Base-by-base conservation (phyloP, 1,139 yeast genomes). In the Hanseniaspora uvarum region DNA sequence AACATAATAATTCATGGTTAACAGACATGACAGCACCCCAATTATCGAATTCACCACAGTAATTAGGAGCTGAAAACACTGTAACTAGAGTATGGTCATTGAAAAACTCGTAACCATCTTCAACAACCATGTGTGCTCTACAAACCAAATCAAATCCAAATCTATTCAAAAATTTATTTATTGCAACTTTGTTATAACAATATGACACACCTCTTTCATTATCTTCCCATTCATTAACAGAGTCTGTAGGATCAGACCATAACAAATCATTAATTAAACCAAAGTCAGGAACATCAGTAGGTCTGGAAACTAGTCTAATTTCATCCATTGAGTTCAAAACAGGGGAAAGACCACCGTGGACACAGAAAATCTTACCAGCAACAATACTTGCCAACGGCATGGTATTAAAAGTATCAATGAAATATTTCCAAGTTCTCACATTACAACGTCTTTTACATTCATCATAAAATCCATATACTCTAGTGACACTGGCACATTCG, bases 21-120 rank as follows among this genome's bases (percentile, higher is more conserved):
- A 92, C 97, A 62, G 94, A 81, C 98, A 92, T 92, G 1, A 92
- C 96, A 0, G 97, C 97, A 23, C 97, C 98, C 96, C 96, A 92
- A 65, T 92, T 92, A 67, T 92, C 97, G 64, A 92, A 92, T 68
- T 92, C 98, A 39, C 98, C 97, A 70, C 98, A 92, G 66, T 92
- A 92, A 68, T 92, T 92, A 1, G 98, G 97, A 0, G 98, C 98
- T 55, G 88, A 80, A 67, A 92, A 92, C 14, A 92, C 96, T 0
- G 98, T 92, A 5, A 92, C 97, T 58, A 92, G 73, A 28, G 95
- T 85, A 54, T 95, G 76, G 67, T 89, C 96, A 66, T 89, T 89
- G 71, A 92, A 92, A 67, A 92, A 92, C 70, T 92, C 97, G 68
- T 92, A 92, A 1, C 98, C 98, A 67, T 92, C 98, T 66, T 92